phyloP scores from a whole-genome alignment of 305 asterid species.

The Ilex paraguariensis region DNA sequence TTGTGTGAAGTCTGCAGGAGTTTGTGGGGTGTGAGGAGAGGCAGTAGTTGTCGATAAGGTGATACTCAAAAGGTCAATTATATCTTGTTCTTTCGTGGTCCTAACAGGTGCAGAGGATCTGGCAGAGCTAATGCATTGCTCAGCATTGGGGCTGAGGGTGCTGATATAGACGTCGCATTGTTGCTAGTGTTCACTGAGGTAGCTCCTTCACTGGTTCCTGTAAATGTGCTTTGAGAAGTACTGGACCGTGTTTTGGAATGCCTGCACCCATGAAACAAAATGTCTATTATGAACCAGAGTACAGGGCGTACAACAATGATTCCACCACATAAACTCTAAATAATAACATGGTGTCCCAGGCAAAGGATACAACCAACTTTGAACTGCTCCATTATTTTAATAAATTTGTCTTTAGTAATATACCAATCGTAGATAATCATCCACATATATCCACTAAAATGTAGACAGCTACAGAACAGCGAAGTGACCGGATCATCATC shows the following conservation, averaged over 20 bases:
- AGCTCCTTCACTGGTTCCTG: conserved; percentile 16
- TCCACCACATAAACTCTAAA: neutral
- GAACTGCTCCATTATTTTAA: too few species aligned
- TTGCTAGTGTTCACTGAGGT: conserved; percentile 7
- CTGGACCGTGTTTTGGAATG: conserved; percentile 44
- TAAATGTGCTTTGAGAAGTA: conserved; percentile 26
- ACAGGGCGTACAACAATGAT: neutral
- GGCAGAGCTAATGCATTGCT: too few species aligned
- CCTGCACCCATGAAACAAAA: conserved; percentile 36
- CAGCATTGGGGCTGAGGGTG: neutral
- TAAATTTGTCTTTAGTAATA: too few species aligned
- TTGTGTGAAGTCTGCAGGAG: neutral
- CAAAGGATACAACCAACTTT: too few species aligned
- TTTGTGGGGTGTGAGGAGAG: neutral
- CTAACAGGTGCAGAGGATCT: too few species aligned
- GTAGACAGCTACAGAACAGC: neutral
- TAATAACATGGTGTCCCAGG: too few species aligned
- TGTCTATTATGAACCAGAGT: neutral
- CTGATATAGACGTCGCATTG: conserved; percentile 21
- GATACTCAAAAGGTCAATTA: too few species aligned
- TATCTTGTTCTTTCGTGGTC: too few species aligned
- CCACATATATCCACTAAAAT: neutral
- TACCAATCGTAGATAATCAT: neutral
- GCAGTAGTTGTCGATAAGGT: neutral
- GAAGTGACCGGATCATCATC: neutral